Evolutionary conservation across 495 filamentous ascomycete genomes (phyloP), one percentile per base, ranked within the genome.

Genomic region (Penicillium silybi): DNA sequence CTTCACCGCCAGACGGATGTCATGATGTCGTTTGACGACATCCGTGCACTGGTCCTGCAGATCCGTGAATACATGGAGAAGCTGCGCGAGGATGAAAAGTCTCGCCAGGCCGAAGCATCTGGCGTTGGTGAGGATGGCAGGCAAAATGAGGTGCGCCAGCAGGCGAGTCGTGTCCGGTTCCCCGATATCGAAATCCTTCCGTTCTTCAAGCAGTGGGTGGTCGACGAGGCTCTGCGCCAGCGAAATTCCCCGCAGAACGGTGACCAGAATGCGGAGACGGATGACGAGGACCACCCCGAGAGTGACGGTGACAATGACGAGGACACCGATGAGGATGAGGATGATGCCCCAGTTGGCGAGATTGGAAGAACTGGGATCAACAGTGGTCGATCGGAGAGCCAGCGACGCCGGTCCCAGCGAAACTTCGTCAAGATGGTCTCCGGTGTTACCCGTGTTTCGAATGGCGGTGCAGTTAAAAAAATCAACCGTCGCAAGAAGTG

Each of bases 181-280:
- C 86, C 86, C 0, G 85, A 87, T 56, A 75, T 89, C 29, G 85
- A 88, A 61, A 78, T 89, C 25, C 64, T 89, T 17, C 85, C 86
- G 5, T 73, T 72, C 20, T 82, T 84, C 47, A 35, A 54, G 39
- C 44, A 45, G 44, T 64, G 66, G 67, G 56, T 66, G 19, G 10
- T 57, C 35, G 25, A 58, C 26, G 47, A 48, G 8, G 59, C 47
- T 0, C 18, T 41, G 5, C 44, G 45, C 0, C 22, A 13, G 15
- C 7, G 20, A 22, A 15, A 43, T 15, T 4, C 18, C 15, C 41
- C 1, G 2, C 20, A 23, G 19, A 5, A 43, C 6, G 18, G 11
- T 18, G 22, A 43, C 6, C 11, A 23, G 16, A 18, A 42, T 23
- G 4, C 3, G 13, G 9, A 35, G 19, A 37, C 22, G 3, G 17